Evolutionary conservation across 441 rosid species (phyloP).

Genomic region (Mallotus japonicus): DNA sequence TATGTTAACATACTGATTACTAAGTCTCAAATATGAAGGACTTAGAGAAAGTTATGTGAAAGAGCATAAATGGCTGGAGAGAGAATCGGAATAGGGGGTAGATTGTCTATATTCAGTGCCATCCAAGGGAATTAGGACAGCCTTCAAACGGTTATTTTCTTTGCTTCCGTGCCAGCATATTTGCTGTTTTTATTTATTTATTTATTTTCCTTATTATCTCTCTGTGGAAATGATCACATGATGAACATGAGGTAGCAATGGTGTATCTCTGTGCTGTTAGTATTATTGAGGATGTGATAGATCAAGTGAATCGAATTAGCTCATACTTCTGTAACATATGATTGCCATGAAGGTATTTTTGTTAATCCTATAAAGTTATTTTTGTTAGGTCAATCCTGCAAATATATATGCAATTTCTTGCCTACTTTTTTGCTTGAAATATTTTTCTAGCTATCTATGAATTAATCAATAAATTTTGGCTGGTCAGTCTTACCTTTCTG

Average conservation of each 20-base stretch:
- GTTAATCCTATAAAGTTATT: too few relatives aligned
- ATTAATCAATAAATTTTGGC: background rate
- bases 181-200: background rate
- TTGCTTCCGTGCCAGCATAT: background rate
- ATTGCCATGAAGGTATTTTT: background rate
- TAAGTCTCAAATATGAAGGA: background rate
- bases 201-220: background rate
- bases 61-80: background rate
- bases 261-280: background rate
- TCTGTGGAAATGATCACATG: slow-evolving; percentile 8
- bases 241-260: background rate
- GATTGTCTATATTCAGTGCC: too few relatives aligned
- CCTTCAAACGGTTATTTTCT: background rate
- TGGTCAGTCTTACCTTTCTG: background rate
- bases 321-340: slow-evolving; percentile 3
- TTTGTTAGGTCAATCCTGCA: background rate
- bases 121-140: background rate
- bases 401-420: background rate
- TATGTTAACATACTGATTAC: background rate
- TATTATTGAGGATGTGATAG: background rate
- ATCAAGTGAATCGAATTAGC: background rate
- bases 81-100: background rate
- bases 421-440: background rate
- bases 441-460: background rate
- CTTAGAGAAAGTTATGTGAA: background rate